Conservation (phyloP, 2,329 filamentous ascomycete species). For the Claviceps sp. region DNA sequence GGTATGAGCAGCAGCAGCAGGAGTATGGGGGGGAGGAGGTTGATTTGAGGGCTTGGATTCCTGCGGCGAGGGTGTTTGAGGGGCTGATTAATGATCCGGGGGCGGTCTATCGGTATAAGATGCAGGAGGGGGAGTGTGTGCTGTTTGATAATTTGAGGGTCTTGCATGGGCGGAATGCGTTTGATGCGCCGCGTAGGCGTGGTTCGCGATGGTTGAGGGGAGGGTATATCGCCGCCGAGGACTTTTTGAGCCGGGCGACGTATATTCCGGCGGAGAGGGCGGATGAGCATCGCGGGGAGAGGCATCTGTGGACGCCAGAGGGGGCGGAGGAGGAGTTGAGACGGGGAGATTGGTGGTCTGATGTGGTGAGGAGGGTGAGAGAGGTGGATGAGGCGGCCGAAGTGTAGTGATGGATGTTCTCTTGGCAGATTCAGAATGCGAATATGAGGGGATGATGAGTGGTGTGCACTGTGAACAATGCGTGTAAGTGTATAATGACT, state of each 20-base stretch:
- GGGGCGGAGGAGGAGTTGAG: conserved; percentile 14
- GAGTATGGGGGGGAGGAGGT: not conserved
- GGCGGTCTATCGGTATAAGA: conserved; percentile 55
- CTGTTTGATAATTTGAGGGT: conserved; percentile 84
- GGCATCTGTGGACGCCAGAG: conserved; percentile 13
- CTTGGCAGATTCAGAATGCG: too few species aligned
- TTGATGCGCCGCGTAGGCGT: conserved; percentile 41
- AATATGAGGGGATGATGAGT: too few species aligned
- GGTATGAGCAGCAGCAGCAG: conserved; percentile 20
- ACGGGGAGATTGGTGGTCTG: conserved; percentile 14
- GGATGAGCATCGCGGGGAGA: conserved; percentile 10
- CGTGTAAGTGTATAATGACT: too few species aligned
- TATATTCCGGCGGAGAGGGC: conserved; percentile 17
- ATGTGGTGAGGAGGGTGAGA: conserved; percentile 13
- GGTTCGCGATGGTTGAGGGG: conserved; percentile 75
- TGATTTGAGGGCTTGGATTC: conserved; percentile 28
- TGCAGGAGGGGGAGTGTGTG: conserved; percentile 74
- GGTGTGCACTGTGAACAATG: too few species aligned
- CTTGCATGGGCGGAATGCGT: conserved; percentile 69
- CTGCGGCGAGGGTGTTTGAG: conserved; percentile 42
- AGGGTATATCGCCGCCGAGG: conserved; percentile 55
- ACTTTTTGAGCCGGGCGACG: conserved; percentile 25
- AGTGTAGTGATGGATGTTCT: not conserved
- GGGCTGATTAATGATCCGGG: conserved; percentile 39
- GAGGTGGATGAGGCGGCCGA: conserved; percentile 9